Evolutionary conservation across 2,329 filamentous ascomycete species (phyloP), one percentile per base, ranked within the genome.

Genomic region (Talaromyces sp.): DNA sequence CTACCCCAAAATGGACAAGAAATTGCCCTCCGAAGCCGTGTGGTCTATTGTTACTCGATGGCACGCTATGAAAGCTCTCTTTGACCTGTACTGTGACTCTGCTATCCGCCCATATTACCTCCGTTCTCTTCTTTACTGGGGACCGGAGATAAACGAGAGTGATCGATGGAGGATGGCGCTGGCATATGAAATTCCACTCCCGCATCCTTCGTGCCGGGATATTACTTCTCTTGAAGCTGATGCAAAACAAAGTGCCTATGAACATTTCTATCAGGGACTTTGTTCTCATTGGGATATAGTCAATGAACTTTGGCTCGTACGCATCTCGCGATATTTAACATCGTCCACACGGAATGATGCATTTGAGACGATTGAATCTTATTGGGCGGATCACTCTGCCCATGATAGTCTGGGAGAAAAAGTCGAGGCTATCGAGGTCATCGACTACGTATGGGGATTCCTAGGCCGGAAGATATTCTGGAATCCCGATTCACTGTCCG

Each of bases 21-120:
- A 57, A 17, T 3, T 57, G 4, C 24, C 51, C 17, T 7, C 59
- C 17, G 50, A 38, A 21, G 38, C 46, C 24, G 27, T 61, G 2
- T 61, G 50, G 55, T 54, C 48, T 14, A 58, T 58, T 54, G 35
- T 61, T 19, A 35, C 24, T 50, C 55, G 59, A 54, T 61, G 59
- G 48, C 50, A 61, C 11, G 38, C 48, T 26, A 57, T 61, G 24
- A 61, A 58, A 31, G 4, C 43, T 21, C 55, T 61, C 19, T 61
- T 61, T 14, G 10, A 58, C 19, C 38, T 61, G 1, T 61, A 61
- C 27, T 57, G 35, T 27, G 55, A 61, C 17, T 57, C 59, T 10
- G 32, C 35, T 7, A 46, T 61, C 26, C 50, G 43, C 17, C 48
- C 14, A 12, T 46, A 41, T 19, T 60, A 41, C 43, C 43, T 60